Conservation (phyloP, 257 asterid species). For the Avicennia marina region DNA sequence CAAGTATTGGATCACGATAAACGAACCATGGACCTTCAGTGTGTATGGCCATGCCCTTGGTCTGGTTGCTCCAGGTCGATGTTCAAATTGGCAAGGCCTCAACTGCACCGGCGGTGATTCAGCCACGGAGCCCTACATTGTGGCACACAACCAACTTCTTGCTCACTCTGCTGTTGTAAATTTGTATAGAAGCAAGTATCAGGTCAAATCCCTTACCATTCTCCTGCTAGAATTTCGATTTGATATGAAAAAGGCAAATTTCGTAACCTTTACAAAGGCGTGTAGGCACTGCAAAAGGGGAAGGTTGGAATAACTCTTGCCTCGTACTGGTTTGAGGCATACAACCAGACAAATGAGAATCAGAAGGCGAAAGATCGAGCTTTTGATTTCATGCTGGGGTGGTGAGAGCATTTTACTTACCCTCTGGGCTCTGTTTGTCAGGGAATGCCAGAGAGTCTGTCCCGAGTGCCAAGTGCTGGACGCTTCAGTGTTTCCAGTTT, state of each 20-base stretch:
- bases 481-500: too few species aligned
- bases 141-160: slow-evolving; percentile 45
- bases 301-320: slow-evolving; percentile 29
- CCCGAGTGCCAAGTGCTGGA: neutral
- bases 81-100: slow-evolving; percentile 36
- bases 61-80: slow-evolving; percentile 45
- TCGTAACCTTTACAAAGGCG: neutral
- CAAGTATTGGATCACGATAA: slow-evolving; percentile 48
- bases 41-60: slow-evolving; percentile 36
- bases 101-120: slow-evolving; percentile 38
- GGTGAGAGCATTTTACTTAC: slow-evolving; percentile 28
- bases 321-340: slow-evolving; percentile 40
- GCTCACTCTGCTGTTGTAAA: slow-evolving; percentile 41
- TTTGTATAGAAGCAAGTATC: slow-evolving; percentile 41
- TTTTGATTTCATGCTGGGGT: slow-evolving; percentile 62
- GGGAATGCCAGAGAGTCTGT: neutral
- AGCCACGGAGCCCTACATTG: slow-evolving; percentile 49
- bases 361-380: slow-evolving; percentile 35
- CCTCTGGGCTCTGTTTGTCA: neutral
- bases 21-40: slow-evolving; percentile 46
- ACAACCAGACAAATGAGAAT: slow-evolving; percentile 22
- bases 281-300: slow-evolving; percentile 35
- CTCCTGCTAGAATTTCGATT: neutral
- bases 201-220: slow-evolving; percentile 15
- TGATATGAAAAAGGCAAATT: neutral